A percentile compares a stretch with the other conserved stretches of the same genome.
Conservation (phyloP, 306 rosid genomes). For the Rosa persica region DNA sequence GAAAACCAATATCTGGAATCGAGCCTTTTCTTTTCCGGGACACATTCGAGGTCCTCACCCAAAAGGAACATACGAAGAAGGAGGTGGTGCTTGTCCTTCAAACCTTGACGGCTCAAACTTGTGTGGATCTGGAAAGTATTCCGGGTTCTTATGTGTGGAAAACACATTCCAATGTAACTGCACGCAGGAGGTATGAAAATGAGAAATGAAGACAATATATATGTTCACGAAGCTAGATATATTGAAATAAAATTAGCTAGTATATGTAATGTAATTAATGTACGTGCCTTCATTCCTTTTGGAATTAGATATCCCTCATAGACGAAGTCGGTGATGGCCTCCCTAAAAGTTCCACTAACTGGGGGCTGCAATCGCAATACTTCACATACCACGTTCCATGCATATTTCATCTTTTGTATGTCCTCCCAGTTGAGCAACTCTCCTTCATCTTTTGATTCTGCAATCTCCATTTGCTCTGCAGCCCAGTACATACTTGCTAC, state of each 20-base stretch:
- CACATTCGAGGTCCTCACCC: slow-evolving; percentile 32
- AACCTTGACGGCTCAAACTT: slow-evolving; percentile 28
- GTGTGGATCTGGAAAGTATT: slow-evolving; percentile 23
- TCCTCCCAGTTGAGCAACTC: slow-evolving; percentile 26
- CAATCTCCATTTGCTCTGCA: slow-evolving; percentile 25
- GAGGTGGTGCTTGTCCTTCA: slow-evolving; percentile 19
- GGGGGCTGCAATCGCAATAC: slow-evolving; percentile 23
- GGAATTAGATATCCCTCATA: slow-evolving; percentile 20
- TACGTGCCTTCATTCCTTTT: slow-evolving; percentile 15
- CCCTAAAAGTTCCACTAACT: slow-evolving; percentile 1
- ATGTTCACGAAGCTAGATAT: too few species aligned
- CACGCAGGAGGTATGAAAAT: neutral
- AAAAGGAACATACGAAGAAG: slow-evolving; percentile 21
- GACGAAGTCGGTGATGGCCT: slow-evolving; percentile 12
- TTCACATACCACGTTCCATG: slow-evolving; percentile 29
- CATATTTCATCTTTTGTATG: slow-evolving; percentile 28
- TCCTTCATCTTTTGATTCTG: slow-evolving; percentile 14
- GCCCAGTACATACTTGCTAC: neutral
- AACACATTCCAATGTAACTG: slow-evolving; percentile 13
- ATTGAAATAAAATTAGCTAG: too few species aligned
- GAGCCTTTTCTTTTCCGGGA: slow-evolving; percentile 22
- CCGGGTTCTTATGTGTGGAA: slow-evolving; percentile 8
- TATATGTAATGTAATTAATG: too few species aligned
- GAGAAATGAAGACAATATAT: too few species aligned
- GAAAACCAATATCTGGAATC: neutral